Evolutionary conservation across 2,329 filamentous ascomycete species (phyloP).

Genomic region (Knufia petricola): DNA sequence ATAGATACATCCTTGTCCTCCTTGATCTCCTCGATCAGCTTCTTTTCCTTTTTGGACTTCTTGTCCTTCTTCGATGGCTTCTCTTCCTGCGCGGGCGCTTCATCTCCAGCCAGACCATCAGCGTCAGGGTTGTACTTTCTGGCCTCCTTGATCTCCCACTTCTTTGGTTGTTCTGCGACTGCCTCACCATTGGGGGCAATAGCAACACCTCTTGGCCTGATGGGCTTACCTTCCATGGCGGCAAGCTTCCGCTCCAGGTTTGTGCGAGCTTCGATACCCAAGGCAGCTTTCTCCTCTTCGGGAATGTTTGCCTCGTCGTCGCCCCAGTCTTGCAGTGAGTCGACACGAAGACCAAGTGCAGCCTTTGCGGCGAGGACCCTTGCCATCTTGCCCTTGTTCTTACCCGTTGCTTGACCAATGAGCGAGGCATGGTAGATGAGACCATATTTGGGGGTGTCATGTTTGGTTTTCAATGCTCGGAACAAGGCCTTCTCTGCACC

Average conservation of each 20-base stretch:
- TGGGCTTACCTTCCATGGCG: conserved; percentile 76
- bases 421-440: conserved; percentile 86
- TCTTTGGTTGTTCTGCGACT: conserved; percentile 52
- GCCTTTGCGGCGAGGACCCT: conserved; percentile 92
- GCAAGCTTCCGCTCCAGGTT: conserved; percentile 42
- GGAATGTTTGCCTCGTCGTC: conserved; percentile 53
- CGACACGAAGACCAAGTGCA: conserved; percentile 83
- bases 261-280: conserved; percentile 55
- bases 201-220: conserved; percentile 64
- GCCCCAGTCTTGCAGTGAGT: conserved; percentile 73
- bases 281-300: conserved; percentile 77
- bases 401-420: conserved; percentile 91
- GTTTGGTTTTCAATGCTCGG: conserved; percentile 96
- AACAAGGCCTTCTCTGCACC: conserved; percentile 98
- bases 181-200: conserved; percentile 65
- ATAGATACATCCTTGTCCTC: conserved; percentile 33
- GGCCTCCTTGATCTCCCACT: conserved; percentile 82
- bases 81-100: conserved; percentile 45
- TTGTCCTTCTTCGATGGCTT: conserved; percentile 34
- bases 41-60: conserved; percentile 30
- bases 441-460: conserved; percentile 97
- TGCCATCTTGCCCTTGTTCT: conserved; percentile 99
- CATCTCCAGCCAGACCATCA: conserved; percentile 67
- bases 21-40: conserved; percentile 37
- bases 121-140: conserved; percentile 92